Conservation (phyloP, 371 early-diverging fungal species). For the Synchytrium microbalum region DNA sequence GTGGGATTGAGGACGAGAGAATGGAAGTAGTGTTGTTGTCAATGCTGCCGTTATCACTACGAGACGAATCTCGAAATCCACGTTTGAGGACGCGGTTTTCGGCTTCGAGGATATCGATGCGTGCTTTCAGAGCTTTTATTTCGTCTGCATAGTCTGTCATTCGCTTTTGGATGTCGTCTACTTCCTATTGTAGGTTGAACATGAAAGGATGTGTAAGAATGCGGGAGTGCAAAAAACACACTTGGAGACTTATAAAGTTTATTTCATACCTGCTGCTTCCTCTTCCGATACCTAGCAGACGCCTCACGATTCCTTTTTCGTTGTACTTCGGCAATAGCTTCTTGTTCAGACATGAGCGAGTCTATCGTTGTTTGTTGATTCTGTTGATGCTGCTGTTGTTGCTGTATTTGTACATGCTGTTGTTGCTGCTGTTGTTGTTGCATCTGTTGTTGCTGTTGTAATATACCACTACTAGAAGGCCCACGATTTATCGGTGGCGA, state of each 20-base stretch:
- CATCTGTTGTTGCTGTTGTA: neutral
- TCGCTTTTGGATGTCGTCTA: neutral
- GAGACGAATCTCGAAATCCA: no score
- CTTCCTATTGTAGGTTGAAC: neutral
- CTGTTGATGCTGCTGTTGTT: neutral
- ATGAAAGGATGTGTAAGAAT: neutral
- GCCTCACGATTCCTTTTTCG: slow-evolving; percentile 4
- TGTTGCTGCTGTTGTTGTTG: neutral
- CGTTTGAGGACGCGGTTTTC: neutral
- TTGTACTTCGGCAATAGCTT: neutral
- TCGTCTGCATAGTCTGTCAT: neutral
- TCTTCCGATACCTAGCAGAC: slow-evolving; percentile 2
- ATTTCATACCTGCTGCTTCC: slow-evolving; percentile 1
- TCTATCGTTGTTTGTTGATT: neutral
- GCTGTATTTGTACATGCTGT: neutral
- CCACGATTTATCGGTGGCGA: neutral
- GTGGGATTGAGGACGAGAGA: no score
- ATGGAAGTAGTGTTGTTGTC: no score
- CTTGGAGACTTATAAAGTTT: neutral
- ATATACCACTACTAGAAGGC: neutral
- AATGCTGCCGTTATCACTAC: no score
- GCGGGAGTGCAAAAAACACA: neutral
- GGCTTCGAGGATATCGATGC: slow-evolving; percentile 3
- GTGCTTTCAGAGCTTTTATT: neutral
- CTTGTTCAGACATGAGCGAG: neutral